Evolutionary conservation across 495 filamentous ascomycete genomes (phyloP).

Genomic region (Talaromyces stipitatus): DNA sequence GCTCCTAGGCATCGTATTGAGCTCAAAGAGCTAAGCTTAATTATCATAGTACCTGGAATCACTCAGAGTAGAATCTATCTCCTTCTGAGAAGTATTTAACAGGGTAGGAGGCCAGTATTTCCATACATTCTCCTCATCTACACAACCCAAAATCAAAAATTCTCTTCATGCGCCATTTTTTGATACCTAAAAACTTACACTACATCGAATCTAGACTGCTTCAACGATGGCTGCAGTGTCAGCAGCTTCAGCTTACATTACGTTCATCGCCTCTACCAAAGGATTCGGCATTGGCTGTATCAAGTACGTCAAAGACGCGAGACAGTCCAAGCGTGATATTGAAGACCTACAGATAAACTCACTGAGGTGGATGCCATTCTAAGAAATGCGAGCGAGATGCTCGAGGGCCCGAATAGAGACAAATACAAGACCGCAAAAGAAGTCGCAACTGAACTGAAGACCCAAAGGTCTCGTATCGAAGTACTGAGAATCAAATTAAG

Average conservation of each 20-base stretch:
- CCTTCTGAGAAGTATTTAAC: too few species aligned
- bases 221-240: slow-evolving; percentile 20
- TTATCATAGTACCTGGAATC: too few species aligned
- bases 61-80: too few species aligned
- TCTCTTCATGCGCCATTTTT: too few species aligned
- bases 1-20: too few species aligned
- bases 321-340: slow-evolving; percentile 28
- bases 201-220: too few species aligned
- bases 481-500: not conserved
- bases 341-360: slow-evolving; percentile 16
- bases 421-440: not conserved
- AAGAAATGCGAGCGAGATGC: slow-evolving; percentile 11
- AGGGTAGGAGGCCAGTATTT: too few species aligned
- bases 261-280: slow-evolving; percentile 25
- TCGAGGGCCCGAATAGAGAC: slow-evolving; percentile 10
- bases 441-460: not conserved
- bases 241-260: slow-evolving; percentile 26
- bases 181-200: too few species aligned
- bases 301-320: slow-evolving; percentile 21
- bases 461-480: not conserved
- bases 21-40: too few species aligned
- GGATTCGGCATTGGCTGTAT: slow-evolving; percentile 21
- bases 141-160: too few species aligned
- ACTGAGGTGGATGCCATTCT: slow-evolving; percentile 19
- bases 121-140: too few species aligned